Evolutionary conservation across 2,329 filamentous ascomycete genomes (phyloP).

Genomic region (Fusarium poae): DNA sequence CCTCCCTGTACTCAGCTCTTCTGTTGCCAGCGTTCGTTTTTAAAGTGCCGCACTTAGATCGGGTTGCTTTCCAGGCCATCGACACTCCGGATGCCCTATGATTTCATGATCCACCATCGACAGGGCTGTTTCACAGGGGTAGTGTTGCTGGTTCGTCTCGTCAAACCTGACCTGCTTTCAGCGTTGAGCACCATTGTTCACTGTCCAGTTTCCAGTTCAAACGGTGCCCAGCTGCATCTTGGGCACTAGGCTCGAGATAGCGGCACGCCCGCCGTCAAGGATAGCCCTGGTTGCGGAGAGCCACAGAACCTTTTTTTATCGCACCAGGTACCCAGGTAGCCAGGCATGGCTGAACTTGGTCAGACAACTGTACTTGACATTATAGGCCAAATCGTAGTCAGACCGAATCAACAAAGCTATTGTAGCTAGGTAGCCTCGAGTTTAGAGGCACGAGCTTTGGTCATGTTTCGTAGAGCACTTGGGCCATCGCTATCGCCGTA

Average conservation of each 20-base stretch:
- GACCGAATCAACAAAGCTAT: constrained; percentile 29
- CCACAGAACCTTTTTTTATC: constrained; percentile 46
- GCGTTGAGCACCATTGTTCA: constrained; percentile 40
- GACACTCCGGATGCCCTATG: constrained; percentile 46
- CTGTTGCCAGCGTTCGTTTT: constrained; percentile 21
- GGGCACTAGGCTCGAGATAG: constrained; percentile 41
- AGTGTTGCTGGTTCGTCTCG: constrained; percentile 41
- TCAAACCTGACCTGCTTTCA: constrained; percentile 45
- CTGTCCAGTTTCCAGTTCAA: constrained; percentile 36
- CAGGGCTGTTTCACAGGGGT: constrained; percentile 47
- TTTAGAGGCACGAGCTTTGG: constrained; percentile 16
- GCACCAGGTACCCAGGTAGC: constrained; percentile 40
- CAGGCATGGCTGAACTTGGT: constrained; percentile 38
- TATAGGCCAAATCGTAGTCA: constrained; percentile 21
- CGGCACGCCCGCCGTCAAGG: constrained; percentile 45
- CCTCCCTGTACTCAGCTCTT: constrained; percentile 32
- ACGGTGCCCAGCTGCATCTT: constrained; percentile 39
- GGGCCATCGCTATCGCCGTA: constrained; percentile 33
- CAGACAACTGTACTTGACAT: constrained; percentile 39
- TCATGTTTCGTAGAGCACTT: constrained; percentile 28
- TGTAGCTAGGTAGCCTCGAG: constrained; percentile 21
- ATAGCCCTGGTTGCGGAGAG: constrained; percentile 40
- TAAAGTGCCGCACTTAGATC: constrained; percentile 40
- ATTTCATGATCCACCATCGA: constrained; percentile 48
- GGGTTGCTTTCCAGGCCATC: constrained; percentile 43